Conservation (phyloP, 192 early-diverging fungal genomes). For the Podila clonocystis region DNA sequence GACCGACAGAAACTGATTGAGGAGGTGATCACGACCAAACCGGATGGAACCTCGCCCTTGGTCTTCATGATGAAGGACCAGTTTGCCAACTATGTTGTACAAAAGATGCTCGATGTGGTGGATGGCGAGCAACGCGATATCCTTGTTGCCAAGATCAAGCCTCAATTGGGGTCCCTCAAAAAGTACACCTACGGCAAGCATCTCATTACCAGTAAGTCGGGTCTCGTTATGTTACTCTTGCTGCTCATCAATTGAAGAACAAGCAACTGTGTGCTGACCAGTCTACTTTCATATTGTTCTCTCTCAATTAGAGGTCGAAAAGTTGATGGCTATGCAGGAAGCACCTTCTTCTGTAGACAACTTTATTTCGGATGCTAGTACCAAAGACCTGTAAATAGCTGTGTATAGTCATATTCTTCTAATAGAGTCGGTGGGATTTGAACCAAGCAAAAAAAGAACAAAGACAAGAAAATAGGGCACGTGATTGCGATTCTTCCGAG, state of each 20-base stretch:
- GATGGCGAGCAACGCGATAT: slow-evolving; percentile 90
- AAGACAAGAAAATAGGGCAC: no score
- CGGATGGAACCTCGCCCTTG: slow-evolving; percentile 88
- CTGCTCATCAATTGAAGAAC: not conserved
- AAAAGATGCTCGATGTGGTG: slow-evolving; percentile 99
- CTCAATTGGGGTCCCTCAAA: slow-evolving; percentile 90
- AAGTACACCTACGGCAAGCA: slow-evolving; percentile 99
- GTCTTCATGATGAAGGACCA: slow-evolving; percentile 99
- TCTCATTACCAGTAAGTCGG: slow-evolving; percentile 75
- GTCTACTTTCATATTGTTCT: not conserved
- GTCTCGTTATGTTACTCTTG: not conserved
- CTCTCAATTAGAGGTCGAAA: slow-evolving; percentile 33
- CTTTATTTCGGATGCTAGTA: slow-evolving; percentile 3
- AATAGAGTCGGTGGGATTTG: no score
- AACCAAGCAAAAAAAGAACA: no score
- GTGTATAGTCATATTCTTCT: not conserved
- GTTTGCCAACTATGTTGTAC: slow-evolving; percentile 99
- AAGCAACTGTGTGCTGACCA: not conserved
- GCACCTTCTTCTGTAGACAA: slow-evolving; percentile 7
- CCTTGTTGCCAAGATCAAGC: slow-evolving; percentile 91
- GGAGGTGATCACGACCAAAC: slow-evolving; percentile 86
- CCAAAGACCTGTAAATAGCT: not conserved
- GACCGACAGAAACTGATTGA: slow-evolving; percentile 93
- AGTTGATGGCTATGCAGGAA: slow-evolving; percentile 39
- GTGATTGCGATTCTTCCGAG: no score